Evolutionary conservation across 176 grass and related monocot genomes (phyloP).

Genomic region (Triticum turgidum): DNA sequence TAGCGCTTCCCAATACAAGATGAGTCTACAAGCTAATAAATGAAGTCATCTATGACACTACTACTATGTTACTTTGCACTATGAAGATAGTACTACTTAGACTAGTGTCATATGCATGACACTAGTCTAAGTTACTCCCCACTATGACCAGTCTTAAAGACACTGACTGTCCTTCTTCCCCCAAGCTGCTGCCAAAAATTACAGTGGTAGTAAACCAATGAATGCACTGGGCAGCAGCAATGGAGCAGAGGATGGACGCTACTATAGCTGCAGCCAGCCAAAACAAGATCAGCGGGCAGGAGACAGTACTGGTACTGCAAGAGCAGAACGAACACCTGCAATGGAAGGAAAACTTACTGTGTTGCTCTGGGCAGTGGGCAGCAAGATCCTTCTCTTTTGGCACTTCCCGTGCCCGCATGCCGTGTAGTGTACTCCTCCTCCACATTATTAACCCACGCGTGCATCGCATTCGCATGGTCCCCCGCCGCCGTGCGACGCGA

Average conservation of each 20-base stretch:
- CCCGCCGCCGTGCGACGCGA: background rate
- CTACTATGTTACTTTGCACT: too few species aligned
- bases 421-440: too few species aligned
- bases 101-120: too few species aligned
- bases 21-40: too few species aligned
- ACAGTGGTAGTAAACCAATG: background rate
- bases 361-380: background rate
- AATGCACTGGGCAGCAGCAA: background rate
- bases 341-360: background rate
- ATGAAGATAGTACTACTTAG: too few species aligned
- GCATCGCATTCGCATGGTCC: background rate
- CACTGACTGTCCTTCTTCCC: background rate
- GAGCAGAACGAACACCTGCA: constrained; percentile 4
- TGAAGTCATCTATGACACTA: too few species aligned
- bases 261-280: too few species aligned
- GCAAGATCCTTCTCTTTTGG: constrained; percentile 43
- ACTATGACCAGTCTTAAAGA: background rate
- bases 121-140: too few species aligned
- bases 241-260: too few species aligned
- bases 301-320: background rate
- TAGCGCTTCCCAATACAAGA: too few species aligned
- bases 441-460: background rate
- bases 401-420: background rate
- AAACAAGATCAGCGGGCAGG: too few species aligned
- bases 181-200: background rate